These are phyloP conservation scores for Astragalus glycyphyllos DNA, from an alignment of 306 rosid genomes.

Conservation along the genomic window DNA sequence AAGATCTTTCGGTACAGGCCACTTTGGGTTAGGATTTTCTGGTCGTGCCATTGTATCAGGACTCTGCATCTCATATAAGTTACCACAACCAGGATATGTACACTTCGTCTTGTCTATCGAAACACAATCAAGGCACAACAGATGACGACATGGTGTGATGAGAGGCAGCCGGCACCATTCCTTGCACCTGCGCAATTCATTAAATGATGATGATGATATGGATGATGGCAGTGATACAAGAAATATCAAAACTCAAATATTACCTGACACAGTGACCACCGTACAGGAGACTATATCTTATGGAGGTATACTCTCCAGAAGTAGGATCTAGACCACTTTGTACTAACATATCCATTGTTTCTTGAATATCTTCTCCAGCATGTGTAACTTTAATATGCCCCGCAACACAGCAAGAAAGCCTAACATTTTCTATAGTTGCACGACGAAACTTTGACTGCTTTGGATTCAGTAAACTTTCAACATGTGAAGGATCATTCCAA, in stretches of 20 bases:
- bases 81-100: constrained; percentile 86
- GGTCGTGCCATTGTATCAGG: constrained; percentile 82
- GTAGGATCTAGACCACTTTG: constrained; percentile 69
- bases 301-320: constrained; percentile 74
- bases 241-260: constrained; percentile 41
- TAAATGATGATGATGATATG: constrained; percentile 31
- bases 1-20: constrained; percentile 98
- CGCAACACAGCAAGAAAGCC: constrained; percentile 96
- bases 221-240: constrained; percentile 22
- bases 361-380: constrained; percentile 97
- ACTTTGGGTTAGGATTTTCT: constrained; percentile 93
- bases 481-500: constrained; percentile 97
- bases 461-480: constrained; percentile 90
- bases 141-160: constrained; percentile 90
- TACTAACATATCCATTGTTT: constrained; percentile 89
- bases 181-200: constrained; percentile 63
- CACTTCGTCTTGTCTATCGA: constrained; percentile 78
- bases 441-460: constrained; percentile 92
- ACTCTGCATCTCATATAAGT: constrained; percentile 85
- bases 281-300: constrained; percentile 69
- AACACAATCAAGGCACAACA: constrained; percentile 92
- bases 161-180: constrained; percentile 98
- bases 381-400: constrained; percentile 97
- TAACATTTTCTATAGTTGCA: constrained; percentile 77
- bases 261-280: constrained; percentile 91